Base-by-base conservation (phyloP, 179 eudicot genomes). In the Heliamphora pulchella region DNA sequence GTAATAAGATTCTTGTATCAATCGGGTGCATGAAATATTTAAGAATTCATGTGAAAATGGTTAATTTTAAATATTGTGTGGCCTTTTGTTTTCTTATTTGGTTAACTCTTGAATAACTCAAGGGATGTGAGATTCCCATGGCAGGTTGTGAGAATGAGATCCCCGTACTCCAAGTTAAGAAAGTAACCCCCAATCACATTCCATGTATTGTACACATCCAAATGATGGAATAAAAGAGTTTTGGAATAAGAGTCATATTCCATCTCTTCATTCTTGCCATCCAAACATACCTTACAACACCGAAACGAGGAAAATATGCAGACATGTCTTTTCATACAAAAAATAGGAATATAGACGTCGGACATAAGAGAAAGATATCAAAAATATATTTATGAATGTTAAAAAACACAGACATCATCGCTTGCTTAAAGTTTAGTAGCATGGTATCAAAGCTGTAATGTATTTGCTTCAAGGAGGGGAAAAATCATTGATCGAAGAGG, bases 1-100 rank as follows among this genome's bases (percentile, higher is more conserved):
- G 9, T 72, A 74, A 76, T 6, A 47, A 15, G 68, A 17, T 58
- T 8, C 31, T 3, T 17, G 41, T 8, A 75, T 43, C 66, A 59
- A 74, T 2, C 14, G 31, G 1, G 8, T 55, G 31, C 7, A 17
- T 57, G 39, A 51, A 15, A n/a, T 47, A 44, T 39, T 15, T 6
- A 59, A 59, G 13, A 74, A 15, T 55, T 57, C 78, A 51, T 39
- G 65, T 3, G 50, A 74, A 73, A 7, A 55, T 74, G 78, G 64
- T 13, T 5, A 17, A 55, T 57, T 74, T 3, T 57, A 39, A 39
- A 11, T 41, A 8, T 0, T 44, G 4, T 39, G 54, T 50, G 65
- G 51, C 41, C 76, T 50, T 46, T 22, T 18, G 48, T 73, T 53
- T 53, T 22, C 62, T 31, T 22, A 20, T 22, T 4, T 5, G 6